phyloP scores from a whole-genome alignment of 2,329 filamentous ascomycete genomes.

The Beauveria asiatica region DNA sequence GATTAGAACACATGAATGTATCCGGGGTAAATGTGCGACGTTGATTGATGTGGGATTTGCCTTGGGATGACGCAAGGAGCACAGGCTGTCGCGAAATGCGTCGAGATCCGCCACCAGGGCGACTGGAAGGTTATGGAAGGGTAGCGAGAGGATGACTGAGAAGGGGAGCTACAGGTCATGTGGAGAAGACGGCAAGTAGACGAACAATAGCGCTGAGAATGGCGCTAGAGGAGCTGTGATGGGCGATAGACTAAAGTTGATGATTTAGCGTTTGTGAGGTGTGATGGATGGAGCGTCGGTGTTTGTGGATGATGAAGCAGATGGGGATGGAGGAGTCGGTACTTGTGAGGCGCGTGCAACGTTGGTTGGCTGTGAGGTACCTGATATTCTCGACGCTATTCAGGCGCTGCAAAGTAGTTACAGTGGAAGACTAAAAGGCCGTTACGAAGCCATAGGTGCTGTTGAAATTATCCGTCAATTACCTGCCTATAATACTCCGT shows the following conservation, averaged over 20 bases:
- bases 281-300: not conserved
- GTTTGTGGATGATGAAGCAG: not conserved
- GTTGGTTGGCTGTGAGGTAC: not conserved
- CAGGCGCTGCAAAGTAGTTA: not conserved
- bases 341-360: not conserved
- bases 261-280: not conserved
- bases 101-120: not conserved
- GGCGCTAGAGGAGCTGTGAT: not conserved
- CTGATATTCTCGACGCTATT: not conserved
- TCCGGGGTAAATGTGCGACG: not conserved
- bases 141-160: not conserved
- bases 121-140: constrained; percentile 5
- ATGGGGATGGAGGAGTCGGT: not conserved
- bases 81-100: constrained; percentile 8
- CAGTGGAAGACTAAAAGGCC: not conserved
- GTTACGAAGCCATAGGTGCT: too few species aligned
- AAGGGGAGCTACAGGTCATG: not conserved
- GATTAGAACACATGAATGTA: constrained; percentile 5
- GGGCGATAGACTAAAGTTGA: not conserved
- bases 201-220: not conserved
- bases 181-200: not conserved
- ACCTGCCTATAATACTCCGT: too few species aligned
- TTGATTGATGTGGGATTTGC: not conserved
- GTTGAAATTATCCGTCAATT: too few species aligned
- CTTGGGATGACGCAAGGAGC: constrained; percentile 10